These are phyloP conservation scores for Talaromyces rugulosus DNA, from an alignment of 2,329 filamentous ascomycete genomes.

Conservation along the genomic window DNA sequence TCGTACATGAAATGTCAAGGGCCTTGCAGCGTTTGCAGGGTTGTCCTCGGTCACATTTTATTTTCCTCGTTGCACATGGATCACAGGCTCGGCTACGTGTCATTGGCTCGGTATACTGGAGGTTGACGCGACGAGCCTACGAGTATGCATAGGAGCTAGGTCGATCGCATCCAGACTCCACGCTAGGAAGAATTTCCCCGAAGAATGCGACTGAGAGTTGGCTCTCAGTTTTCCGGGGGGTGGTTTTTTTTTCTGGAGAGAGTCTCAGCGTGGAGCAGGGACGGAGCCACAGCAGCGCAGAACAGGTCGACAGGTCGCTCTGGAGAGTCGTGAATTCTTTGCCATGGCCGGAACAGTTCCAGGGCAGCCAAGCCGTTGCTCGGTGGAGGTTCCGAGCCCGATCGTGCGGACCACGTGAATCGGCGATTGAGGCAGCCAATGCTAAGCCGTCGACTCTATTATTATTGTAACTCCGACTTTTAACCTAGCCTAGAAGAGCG, in stretches of 20 bases:
- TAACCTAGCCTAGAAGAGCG: no score
- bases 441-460: neutral
- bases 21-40: conserved; percentile 10
- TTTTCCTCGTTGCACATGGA: conserved; percentile 13
- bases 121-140: conserved; percentile 10
- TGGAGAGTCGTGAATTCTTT: neutral
- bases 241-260: neutral
- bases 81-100: conserved; percentile 13
- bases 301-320: neutral
- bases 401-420: neutral
- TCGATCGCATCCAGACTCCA: neutral
- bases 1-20: conserved; percentile 12
- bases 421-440: neutral
- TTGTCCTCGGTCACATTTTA: conserved; percentile 13
- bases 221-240: neutral
- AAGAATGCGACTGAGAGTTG: neutral
- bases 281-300: neutral
- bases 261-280: neutral
- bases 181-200: neutral
- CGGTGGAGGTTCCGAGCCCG: neutral
- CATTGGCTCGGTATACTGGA: conserved; percentile 12
- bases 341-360: neutral
- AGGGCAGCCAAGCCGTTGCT: neutral
- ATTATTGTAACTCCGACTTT: no score
- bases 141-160: conserved; percentile 13